Base-by-base conservation (phyloP, 208 protist genomes). In the Borovskyia barvae region DNA sequence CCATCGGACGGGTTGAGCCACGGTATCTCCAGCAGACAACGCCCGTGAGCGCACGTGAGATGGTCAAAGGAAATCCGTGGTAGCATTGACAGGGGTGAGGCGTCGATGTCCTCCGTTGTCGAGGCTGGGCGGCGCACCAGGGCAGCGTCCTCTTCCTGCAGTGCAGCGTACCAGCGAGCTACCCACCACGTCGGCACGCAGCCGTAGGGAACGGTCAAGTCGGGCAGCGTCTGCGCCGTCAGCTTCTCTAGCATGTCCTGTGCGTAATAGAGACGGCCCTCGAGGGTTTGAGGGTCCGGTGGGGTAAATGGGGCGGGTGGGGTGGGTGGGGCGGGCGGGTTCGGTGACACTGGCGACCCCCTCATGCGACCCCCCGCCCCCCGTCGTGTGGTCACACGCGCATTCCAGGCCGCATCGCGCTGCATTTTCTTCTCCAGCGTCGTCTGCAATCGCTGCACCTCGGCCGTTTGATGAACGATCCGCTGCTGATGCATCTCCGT, bases 131-230 rank as follows among this genome's bases (percentile, higher is more conserved):
- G 22, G 19, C 5, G 19, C 61, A 5, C 15, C 41, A 6, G 36
- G 6, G 20, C 17, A 14, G 33, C 35, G 22, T 28, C 36, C 24
- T 70, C 69, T 36, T 63, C 64, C 56, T 75, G 71, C 51, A 72
- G 66, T 65, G 69, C 68, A 7, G 49, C 51, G 54, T 84, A 87
- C 80, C 85, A 94, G 33, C 48, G 66, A 22, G 72, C 74, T 29
- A 87, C 82, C 87, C 87, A 94, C 80, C 75, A 87, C 47, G 77
- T 88, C 35, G 87, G 87, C 32, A 94, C 51, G 52, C 81, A 90
- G 33, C 82, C 87, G 61, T 84, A 84, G 15, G 58, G 7, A 30
- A 60, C 40, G 15, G 40, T 48, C 41, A 53, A 59, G 14, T 41
- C 56, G 2, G 67, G 65, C 8, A 67, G 42, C 52, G 54, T 43